A percentile compares a stretch with the other conserved stretches of the same genome.
These are phyloP conservation scores for Yamadazyma triangularis DNA, from an alignment of 1,139 yeast genomes.

Conservation along the genomic window DNA sequence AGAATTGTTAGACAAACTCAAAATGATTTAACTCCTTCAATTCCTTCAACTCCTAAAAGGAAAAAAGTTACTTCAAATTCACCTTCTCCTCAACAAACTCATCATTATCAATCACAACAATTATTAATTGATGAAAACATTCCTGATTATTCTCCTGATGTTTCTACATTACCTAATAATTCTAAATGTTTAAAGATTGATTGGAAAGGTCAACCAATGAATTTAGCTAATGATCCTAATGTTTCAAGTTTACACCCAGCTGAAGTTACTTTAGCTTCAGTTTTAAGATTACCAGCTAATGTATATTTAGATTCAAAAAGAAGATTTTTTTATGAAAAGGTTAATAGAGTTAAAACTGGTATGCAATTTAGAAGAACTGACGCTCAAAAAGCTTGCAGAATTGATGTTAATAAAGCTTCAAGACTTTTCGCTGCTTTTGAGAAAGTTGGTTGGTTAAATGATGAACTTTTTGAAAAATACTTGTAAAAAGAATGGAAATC, in stretches of 20 bases:
- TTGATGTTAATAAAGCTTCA: conserved; percentile 95
- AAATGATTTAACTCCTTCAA: conserved; percentile 9
- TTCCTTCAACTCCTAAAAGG: conserved; percentile 29
- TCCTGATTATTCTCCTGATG: conserved; percentile 74
- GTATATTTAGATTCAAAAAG: conserved; percentile 90
- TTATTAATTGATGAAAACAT: conserved; percentile 51
- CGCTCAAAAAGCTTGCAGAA: conserved; percentile 95
- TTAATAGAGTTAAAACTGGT: conserved; percentile 65
- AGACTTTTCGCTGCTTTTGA: conserved; percentile 90
- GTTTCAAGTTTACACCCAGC: conserved; percentile 78
- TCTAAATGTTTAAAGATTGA: conserved; percentile 76
- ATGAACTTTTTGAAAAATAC: conserved; percentile 60
- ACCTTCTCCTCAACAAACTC: conserved; percentile 15
- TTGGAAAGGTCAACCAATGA: conserved; percentile 99
- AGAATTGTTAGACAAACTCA: conserved; percentile 13
- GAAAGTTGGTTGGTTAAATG: conserved; percentile 92
- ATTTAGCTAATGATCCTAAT: conserved; percentile 72
- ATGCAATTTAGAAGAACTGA: conserved; percentile 94
- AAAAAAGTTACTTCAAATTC: conserved; percentile 19
- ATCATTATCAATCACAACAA: conserved; percentile 30
- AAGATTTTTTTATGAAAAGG: conserved; percentile 85
- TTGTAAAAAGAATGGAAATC: too few relatives aligned
- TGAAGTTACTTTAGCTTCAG: conserved; percentile 81
- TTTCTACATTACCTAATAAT: conserved; percentile 57
- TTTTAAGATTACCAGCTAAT: conserved; percentile 81